Evolutionary conservation across 208 protist genomes (phyloP), one percentile per base, ranked within the genome.

Genomic region (Crithidia acanthocephali): DNA sequence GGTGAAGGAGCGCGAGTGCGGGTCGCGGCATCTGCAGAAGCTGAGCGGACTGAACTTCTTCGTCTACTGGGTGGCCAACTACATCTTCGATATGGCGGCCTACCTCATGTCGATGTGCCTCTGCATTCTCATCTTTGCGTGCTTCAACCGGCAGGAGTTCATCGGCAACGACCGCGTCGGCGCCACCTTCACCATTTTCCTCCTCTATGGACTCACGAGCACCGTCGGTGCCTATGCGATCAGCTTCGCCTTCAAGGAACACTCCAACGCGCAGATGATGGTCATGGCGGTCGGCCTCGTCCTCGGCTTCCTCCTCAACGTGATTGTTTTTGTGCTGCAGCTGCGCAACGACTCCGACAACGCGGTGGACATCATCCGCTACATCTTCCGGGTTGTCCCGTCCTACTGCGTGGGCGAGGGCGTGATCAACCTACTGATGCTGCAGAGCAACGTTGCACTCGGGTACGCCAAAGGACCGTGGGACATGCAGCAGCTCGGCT

Each of bases 11-110:
- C 79, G 84, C 5, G 78, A 91, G 68, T 85, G 72, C 65, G 87
- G 86, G 56, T 76, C 86, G 22, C 79, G 80, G 22, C 83, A 95
- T 52, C 59, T 93, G 73, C 87, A 93, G 83, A 86, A 80, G 48
- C 72, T 95, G n/a, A 87, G 84, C 1, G 91, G 88, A 20, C 61
- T 92, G 22, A 71, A 58, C 62, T 81, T 78, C 65, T 68, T 71
- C 72, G 53, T 91, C 8, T 95, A 95, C 79, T 93, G 86, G 88
- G 20, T 88, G 18, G 60, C 86, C n/a, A 96, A 84, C 51, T 96
- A 88, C 59, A 16, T 94, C 22, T 96, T 92, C 58, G 91, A 96
- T 69, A 47, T 93, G 37, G 66, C 55, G 16, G 83, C 79, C 47
- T 92, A 90, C 69, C 11, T 86, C 44, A 76, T 93, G 63, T 88